Evolutionary conservation across 1,139 yeast genomes (phyloP), one percentile per base, ranked within the genome.

Genomic region (Waltiozyma solani): DNA sequence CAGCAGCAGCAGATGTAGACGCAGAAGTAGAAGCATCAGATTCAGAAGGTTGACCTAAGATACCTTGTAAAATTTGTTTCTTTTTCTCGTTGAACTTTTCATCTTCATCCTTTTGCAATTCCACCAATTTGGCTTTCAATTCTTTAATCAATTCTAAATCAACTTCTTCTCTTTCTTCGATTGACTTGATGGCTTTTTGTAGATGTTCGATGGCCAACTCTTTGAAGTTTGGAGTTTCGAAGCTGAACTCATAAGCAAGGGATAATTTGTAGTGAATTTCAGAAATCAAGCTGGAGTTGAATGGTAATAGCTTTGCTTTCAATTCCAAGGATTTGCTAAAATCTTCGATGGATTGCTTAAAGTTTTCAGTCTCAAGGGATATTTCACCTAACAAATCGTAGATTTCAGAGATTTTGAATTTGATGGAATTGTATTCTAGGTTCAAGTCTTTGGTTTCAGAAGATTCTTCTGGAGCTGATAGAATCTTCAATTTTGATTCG

Each of bases 341-440:
- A 56, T 87, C 96, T 20, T 62, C 64, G 0, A 79, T 74, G 0
- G 95, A 84, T 57, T 85, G 95, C 13, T 65, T 62, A 55, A 85
- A 85, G 58, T 85, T 84, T 50, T 87, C 89, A 2, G 89, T 77
- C 54, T 87, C 96, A 32, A 87, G 64, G 0, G 95, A 81, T 7
- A 89, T 83, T 56, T 91, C 97, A 19, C 97, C 97, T 18, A 87
- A 66, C 9, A 89, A 60, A 53, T 83, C 93, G 53, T 78, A 82
- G 1, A 81, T 75, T 43, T 85, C 93, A 0, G 93, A 77, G 25
- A 89, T 64, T 48, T 76, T 79, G 48, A 68, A 66, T 41, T 68
- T 63, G 30, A 57, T 58, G 33, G 60, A 61, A 43, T 67, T 60
- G 7, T 51, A 42, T 2, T 63, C 52, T 14, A 56, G 59, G 15